Percentiles rank a stretch among this genome's conserved stretches.
Conservation (phyloP, 495 filamentous ascomycete species). For the Recurvomyces mirabilis region DNA sequence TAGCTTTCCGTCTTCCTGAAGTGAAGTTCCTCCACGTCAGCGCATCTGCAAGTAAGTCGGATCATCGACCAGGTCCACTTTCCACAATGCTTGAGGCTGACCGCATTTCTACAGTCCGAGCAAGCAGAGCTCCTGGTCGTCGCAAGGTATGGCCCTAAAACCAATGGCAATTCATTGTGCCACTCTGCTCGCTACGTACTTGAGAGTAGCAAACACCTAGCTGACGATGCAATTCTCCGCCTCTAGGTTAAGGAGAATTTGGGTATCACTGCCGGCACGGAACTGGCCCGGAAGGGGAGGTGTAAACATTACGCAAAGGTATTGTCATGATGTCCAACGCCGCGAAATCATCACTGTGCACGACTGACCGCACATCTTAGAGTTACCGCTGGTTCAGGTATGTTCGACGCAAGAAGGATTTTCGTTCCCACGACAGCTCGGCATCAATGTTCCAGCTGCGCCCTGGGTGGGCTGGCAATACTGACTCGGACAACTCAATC, state of each 20-base stretch:
- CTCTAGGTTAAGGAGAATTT: slow-evolving; percentile 58
- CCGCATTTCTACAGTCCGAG: slow-evolving; percentile 22
- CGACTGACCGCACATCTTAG: too few species aligned
- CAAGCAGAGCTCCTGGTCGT: slow-evolving; percentile 38
- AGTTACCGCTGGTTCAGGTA: slow-evolving; percentile 73
- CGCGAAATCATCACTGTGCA: too few species aligned
- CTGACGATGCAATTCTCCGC: background rate
- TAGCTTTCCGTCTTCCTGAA: slow-evolving; percentile 58
- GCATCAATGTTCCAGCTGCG: too few species aligned
- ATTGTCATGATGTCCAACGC: background rate
- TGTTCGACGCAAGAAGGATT: background rate
- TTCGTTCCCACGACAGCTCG: too few species aligned
- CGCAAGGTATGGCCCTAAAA: slow-evolving; percentile 41
- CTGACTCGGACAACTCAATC: background rate
- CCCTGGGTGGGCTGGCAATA: too few species aligned
- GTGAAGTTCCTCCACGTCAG: slow-evolving; percentile 69
- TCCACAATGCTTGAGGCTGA: too few species aligned
- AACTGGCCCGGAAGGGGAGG: slow-evolving; percentile 61
- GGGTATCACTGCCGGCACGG: slow-evolving; percentile 67
- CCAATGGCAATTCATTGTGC: background rate
- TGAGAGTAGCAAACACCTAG: too few species aligned
- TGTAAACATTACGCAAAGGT: slow-evolving; percentile 65
- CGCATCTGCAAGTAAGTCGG: slow-evolving; percentile 38
- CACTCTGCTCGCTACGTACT: too few species aligned
- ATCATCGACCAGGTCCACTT: too few species aligned